phyloP scores from a whole-genome alignment of 129 eudicot genomes.

The Flaveria sonorensis region DNA sequence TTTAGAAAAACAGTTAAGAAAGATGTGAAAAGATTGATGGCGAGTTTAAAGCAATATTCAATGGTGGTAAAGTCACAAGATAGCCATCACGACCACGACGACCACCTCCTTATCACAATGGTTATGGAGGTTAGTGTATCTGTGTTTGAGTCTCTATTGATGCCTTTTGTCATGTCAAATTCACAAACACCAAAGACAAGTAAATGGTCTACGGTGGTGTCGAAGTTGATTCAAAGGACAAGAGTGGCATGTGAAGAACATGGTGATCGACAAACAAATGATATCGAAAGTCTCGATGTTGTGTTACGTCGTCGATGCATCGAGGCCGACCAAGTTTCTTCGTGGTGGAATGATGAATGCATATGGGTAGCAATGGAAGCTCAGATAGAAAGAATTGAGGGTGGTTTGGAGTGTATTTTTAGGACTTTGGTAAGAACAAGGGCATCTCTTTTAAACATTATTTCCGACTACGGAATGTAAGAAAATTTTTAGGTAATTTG shows the following conservation, averaged over 20 bases:
- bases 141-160: slow-evolving; percentile 32
- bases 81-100: not conserved
- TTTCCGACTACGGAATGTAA: slow-evolving; percentile 18
- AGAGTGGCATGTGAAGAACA: slow-evolving; percentile 33
- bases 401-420: slow-evolving; percentile 31
- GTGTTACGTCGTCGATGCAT: slow-evolving; percentile 12
- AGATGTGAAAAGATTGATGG: slow-evolving; percentile 30
- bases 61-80: slow-evolving; percentile 10
- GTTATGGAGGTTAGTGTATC: slow-evolving; percentile 31
- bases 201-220: slow-evolving; percentile 34
- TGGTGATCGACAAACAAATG: slow-evolving; percentile 3
- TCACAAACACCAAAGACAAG: slow-evolving; percentile 26
- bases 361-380: slow-evolving; percentile 32
- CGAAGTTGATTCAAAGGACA: slow-evolving; percentile 37
- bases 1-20: slow-evolving; percentile 38
- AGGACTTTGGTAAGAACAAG: slow-evolving; percentile 37
- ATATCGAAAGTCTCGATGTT: slow-evolving; percentile 29
- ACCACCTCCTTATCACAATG: slow-evolving; percentile 23
- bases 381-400: slow-evolving; percentile 29
- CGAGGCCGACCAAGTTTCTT: not conserved
- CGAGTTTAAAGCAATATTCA: slow-evolving; percentile 27
- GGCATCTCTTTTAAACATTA: slow-evolving; percentile 33
- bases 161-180: slow-evolving; percentile 21
- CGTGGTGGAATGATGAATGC: slow-evolving; percentile 12
- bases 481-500: slow-evolving; percentile 2